These are phyloP conservation scores for Coffea eugenioides DNA, from an alignment of 257 asterid species.

Conservation along the genomic window DNA sequence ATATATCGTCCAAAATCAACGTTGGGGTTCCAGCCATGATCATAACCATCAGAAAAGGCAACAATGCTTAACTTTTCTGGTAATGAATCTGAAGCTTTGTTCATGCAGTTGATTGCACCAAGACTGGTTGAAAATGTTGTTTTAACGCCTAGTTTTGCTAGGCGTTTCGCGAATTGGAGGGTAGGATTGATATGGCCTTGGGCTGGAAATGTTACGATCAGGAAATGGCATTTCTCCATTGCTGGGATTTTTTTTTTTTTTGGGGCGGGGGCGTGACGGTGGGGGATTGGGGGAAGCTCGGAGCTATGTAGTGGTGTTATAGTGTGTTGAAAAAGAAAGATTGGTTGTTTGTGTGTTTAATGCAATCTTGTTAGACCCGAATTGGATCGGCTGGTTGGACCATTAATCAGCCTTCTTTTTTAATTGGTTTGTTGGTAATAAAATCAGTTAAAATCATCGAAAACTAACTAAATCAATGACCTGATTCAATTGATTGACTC, in stretches of 20 bases:
- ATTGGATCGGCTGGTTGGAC: no score
- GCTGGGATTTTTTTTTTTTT: neutral
- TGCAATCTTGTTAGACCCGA: no score
- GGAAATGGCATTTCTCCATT: slow-evolving; percentile 14
- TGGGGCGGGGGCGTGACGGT: no score
- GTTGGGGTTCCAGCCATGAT: neutral
- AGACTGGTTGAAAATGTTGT: slow-evolving; percentile 13
- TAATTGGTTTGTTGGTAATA: no score
- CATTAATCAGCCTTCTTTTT: no score
- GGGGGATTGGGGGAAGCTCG: no score
- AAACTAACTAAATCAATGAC: no score
- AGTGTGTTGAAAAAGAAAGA: neutral
- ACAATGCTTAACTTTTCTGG: neutral
- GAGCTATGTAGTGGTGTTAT: no score
- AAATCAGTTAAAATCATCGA: no score
- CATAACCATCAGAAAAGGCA: neutral
- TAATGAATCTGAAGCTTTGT: neutral
- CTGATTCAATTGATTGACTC: no score
- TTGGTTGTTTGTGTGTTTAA: no score
- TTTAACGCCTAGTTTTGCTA: slow-evolving; percentile 9
- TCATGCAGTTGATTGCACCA: slow-evolving; percentile 2
- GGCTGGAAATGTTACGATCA: slow-evolving; percentile 23
- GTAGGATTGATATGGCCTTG: slow-evolving; percentile 34
- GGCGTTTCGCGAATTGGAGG: slow-evolving; percentile 16
- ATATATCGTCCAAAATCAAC: neutral